phyloP scores from a whole-genome alignment of 768 basidiomycete species.

The Russula sp. region DNA sequence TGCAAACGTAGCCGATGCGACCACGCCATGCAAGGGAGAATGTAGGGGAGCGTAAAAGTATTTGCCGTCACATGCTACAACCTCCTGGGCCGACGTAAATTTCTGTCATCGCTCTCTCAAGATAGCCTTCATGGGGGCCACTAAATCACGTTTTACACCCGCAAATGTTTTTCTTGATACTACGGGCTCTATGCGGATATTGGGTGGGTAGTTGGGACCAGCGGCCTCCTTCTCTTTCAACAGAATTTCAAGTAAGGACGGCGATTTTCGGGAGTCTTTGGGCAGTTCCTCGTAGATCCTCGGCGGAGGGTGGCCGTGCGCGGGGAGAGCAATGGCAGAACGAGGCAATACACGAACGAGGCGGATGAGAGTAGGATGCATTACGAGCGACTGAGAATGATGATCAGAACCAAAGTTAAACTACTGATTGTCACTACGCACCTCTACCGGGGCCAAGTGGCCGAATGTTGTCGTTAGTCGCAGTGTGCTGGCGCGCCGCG shows the following conservation, averaged over 20 bases:
- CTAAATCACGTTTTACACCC: conserved; percentile 35
- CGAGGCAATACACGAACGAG: conserved; percentile 39
- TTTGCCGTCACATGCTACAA: background rate
- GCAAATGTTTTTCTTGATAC: conserved; percentile 36
- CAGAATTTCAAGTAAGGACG: conserved; percentile 39
- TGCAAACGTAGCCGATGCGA: too few species aligned
- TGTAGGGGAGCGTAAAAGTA: background rate
- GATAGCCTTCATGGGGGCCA: conserved; percentile 37
- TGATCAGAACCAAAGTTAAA: background rate
- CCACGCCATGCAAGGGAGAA: background rate
- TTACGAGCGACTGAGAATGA: conserved; percentile 12
- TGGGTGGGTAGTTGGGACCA: conserved; percentile 40
- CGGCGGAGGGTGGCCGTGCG: conserved; percentile 22
- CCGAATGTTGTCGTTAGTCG: background rate
- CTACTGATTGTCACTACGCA: background rate
- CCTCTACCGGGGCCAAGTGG: background rate
- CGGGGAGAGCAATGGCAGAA: conserved; percentile 27
- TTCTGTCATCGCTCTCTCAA: conserved; percentile 29
- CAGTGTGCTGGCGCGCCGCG: background rate
- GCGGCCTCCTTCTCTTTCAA: conserved; percentile 36
- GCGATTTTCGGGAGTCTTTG: conserved; percentile 8
- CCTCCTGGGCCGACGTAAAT: background rate
- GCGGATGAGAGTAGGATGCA: conserved; percentile 32
- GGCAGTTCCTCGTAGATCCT: conserved; percentile 27
- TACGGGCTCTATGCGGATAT: conserved; percentile 46